Base-by-base conservation (phyloP, 2,329 filamentous ascomycete species). In the Botrytis deweyae region DNA sequence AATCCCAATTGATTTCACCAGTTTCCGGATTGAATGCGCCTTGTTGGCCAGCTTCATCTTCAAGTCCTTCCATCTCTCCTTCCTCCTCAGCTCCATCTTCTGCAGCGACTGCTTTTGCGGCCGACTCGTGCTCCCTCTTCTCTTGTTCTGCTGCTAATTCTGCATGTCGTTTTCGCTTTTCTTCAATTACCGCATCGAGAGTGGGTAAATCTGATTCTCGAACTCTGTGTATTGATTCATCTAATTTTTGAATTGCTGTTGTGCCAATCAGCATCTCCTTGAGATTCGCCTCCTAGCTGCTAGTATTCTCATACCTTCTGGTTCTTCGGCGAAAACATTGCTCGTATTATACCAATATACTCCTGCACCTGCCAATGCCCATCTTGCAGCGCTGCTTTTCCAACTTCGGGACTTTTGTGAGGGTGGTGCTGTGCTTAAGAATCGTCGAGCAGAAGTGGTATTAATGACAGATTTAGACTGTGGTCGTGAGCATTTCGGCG, bases 1-100 rank as follows among this genome's bases (percentile, higher is more conserved):
- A 99, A 82, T 98, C 96, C 96, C 96, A 99, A 87, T 99, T 99
- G 85, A 99, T 99, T 88, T 99, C 96, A 78, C 96, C 96, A 16
- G 96, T 99, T 86, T 98, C 96, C 4, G 95, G 94, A 84, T 99
- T 97, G 86, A 98, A 99, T 1, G 96, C 96, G 73, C 94, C 96
- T 83, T 98, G 91, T 81, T 95, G 91, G 75, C 86, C 88, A 9
- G 94, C 94, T 83, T 98, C 94, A 75, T 93, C 89, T 82, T 97
- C 92, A 22, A 96, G 84, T 29, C 85, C 88, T 77, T 86, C 85
- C 49, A 88, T 81, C 73, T 80, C 83, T 20, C 74, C 80, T 49
- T 65, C 74, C 36, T 76, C 75, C n/a, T 70, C 74, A 22, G 67
- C 75, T 46, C 68, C 74, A 72, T 76, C 76, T 64, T 69, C 80